These are phyloP conservation scores for Hypocrella siamensis DNA, from an alignment of 2,329 filamentous ascomycete species.

Conservation along the genomic window DNA sequence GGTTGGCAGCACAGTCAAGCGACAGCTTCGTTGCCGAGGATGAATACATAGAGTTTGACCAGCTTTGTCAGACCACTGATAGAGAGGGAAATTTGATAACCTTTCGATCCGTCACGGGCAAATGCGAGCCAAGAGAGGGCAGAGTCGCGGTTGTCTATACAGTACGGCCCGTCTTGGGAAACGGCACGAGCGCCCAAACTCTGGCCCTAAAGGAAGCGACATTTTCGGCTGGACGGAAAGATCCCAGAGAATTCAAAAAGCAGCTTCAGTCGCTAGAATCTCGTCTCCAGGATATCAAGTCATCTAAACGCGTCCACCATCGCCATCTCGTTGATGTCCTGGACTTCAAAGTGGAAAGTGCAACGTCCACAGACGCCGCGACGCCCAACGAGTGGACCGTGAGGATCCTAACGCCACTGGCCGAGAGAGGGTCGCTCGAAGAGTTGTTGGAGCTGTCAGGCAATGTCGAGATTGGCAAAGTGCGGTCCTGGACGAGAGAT, in stretches of 20 bases:
- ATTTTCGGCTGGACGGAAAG: slow-evolving; percentile 40
- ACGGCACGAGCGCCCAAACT: slow-evolving; percentile 40
- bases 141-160: slow-evolving; percentile 54
- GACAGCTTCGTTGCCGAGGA: slow-evolving; percentile 12
- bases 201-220: slow-evolving; percentile 60
- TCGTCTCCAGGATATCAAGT: slow-evolving; percentile 59
- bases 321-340: slow-evolving; percentile 64
- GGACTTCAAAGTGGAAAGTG: slow-evolving; percentile 63
- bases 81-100: slow-evolving; percentile 44
- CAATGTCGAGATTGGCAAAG: slow-evolving; percentile 54
- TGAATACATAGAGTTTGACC: slow-evolving; percentile 45
- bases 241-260: slow-evolving; percentile 52
- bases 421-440: slow-evolving; percentile 67
- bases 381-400: slow-evolving; percentile 46
- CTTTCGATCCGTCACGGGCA: slow-evolving; percentile 58
- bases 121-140: slow-evolving; percentile 48
- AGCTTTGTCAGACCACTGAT: slow-evolving; percentile 47
- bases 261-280: slow-evolving; percentile 63
- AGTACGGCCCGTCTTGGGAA: slow-evolving; percentile 50
- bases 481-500: slow-evolving; percentile 82
- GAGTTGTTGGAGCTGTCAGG: slow-evolving; percentile 72
- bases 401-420: slow-evolving; percentile 58
- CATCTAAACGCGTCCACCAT: slow-evolving; percentile 58
- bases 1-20: slow-evolving; percentile 12
- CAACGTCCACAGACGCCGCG: slow-evolving; percentile 22